Percentiles rank a stretch among this genome's conserved stretches.
Conservation (phyloP, 108 stramenopile genomes). For the Skeletonema marinoi region DNA sequence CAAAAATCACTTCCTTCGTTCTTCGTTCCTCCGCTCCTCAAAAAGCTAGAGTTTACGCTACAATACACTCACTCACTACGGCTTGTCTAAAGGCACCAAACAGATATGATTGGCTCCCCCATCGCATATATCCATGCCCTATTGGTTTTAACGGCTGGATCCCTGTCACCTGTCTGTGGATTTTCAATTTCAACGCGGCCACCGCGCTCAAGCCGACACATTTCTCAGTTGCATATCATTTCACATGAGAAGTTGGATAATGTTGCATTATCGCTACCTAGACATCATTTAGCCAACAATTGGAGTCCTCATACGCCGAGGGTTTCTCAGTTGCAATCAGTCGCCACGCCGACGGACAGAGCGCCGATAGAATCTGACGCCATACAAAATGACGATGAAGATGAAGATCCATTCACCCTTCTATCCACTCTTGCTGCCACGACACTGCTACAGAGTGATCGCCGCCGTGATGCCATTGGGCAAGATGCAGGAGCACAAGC, state of each 20-base stretch:
- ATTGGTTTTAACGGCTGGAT: not conserved
- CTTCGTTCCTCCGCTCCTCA: too few species aligned
- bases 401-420: slow-evolving; percentile 51
- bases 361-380: not conserved
- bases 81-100: too few species aligned
- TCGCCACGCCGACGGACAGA: not conserved
- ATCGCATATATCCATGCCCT: not conserved
- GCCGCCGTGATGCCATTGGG: slow-evolving; percentile 58
- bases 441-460: slow-evolving; percentile 67
- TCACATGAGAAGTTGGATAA: too few species aligned
- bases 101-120: too few species aligned
- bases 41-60: too few species aligned
- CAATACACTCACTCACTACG: too few species aligned
- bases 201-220: not conserved
- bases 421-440: slow-evolving; percentile 53
- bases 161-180: not conserved
- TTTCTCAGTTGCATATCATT: not conserved
- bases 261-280: too few species aligned
- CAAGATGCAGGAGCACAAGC: slow-evolving; percentile 44
- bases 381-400: not conserved
- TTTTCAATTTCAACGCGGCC: not conserved
- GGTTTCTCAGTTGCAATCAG: not conserved
- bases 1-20: too few species aligned
- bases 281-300: too few species aligned
- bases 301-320: too few species aligned